phyloP scores from a whole-genome alignment of 176 grass and related monocot genomes.

The Cenchrus americanus region DNA sequence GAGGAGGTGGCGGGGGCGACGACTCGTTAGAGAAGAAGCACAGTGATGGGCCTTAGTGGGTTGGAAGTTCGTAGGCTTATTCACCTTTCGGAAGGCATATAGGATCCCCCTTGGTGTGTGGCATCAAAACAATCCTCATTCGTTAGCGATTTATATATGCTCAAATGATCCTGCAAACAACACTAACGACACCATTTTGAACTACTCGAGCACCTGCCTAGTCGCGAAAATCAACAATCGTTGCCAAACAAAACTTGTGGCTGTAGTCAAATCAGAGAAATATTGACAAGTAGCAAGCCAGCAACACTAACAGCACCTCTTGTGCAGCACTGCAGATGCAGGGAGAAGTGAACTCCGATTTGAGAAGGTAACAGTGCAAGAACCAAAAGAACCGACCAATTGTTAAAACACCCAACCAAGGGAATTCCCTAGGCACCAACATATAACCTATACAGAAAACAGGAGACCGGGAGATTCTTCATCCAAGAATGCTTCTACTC shows the following conservation, averaged over 20 bases:
- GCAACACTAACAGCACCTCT: background rate
- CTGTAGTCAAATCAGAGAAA: background rate
- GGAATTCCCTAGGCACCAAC: conserved; percentile 32
- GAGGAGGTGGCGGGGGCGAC: no score
- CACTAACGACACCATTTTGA: background rate
- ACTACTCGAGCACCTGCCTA: background rate
- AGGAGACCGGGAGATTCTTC: conserved; percentile 20
- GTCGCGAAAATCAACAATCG: background rate
- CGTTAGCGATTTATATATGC: background rate
- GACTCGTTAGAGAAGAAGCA: no score
- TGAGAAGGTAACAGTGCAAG: conserved; percentile 6
- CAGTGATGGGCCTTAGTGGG: no score
- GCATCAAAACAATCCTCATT: background rate
- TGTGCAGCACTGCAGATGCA: conserved; percentile 3
- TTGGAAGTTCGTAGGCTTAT: no score
- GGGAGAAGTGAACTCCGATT: background rate
- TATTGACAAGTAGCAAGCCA: background rate
- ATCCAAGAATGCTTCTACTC: conserved; percentile 51
- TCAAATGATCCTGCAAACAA: background rate
- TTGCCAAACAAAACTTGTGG: background rate
- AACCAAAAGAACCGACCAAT: conserved; percentile 37
- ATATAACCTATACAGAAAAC: conserved; percentile 49
- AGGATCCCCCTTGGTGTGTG: no score
- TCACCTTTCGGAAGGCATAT: no score
- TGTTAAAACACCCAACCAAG: conserved; percentile 27